Evolutionary conservation across 495 filamentous ascomycete genomes (phyloP).

Genomic region (Penicillium herquei): DNA sequence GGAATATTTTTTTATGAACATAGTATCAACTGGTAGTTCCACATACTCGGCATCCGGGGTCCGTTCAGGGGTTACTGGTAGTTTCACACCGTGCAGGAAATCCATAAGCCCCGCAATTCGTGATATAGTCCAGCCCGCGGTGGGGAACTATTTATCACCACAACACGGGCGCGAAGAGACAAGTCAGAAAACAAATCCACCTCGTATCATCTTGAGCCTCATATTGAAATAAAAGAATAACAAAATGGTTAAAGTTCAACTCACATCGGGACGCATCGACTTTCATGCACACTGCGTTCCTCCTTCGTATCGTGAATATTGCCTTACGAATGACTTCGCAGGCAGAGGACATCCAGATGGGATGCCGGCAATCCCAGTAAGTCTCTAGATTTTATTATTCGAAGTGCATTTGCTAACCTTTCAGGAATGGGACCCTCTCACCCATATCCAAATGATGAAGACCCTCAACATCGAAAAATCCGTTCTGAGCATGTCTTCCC

Average conservation of each 20-base stretch:
- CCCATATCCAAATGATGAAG: slow-evolving; percentile 49
- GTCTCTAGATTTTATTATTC: not conserved
- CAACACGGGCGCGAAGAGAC: too few relatives aligned
- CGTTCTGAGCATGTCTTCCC: slow-evolving; percentile 51
- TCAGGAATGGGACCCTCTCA: slow-evolving; percentile 40
- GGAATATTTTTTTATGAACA: too few relatives aligned
- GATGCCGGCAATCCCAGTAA: slow-evolving; percentile 45
- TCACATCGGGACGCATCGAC: slow-evolving; percentile 30
- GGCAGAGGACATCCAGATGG: slow-evolving; percentile 43
- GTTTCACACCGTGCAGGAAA: too few relatives aligned
- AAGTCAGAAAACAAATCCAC: too few relatives aligned
- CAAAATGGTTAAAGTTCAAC: not conserved
- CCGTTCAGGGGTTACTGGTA: too few relatives aligned
- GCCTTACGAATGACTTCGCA: slow-evolving; percentile 26
- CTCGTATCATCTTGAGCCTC: too few relatives aligned
- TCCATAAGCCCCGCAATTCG: too few relatives aligned
- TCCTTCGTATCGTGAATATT: slow-evolving; percentile 30
- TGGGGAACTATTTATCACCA: too few relatives aligned
- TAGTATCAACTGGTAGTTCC: too few relatives aligned
- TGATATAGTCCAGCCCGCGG: too few relatives aligned
- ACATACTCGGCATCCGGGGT: too few relatives aligned
- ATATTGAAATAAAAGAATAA: too few relatives aligned
- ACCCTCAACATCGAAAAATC: slow-evolving; percentile 43
- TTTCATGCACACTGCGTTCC: slow-evolving; percentile 39
- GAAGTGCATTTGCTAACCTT: not conserved